Conservation (phyloP, 129 eudicot genomes). For the Sambucus nigra region DNA sequence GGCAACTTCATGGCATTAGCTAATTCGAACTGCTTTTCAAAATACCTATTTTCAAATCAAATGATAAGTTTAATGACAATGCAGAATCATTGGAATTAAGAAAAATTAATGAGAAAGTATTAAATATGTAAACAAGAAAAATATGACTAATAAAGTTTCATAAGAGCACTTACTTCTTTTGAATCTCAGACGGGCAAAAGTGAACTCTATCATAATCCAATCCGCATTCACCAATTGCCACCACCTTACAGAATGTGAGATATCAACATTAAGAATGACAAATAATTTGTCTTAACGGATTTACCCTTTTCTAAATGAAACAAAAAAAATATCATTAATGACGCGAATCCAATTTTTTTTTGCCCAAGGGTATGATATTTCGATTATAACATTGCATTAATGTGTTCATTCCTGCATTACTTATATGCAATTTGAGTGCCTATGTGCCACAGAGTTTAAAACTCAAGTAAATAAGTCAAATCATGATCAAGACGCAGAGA, state of each 20-base stretch:
- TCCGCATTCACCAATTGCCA: constrained; percentile 99
- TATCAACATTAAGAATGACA: background rate
- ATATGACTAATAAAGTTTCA: background rate
- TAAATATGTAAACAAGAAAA: background rate
- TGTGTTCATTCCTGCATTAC: too few relatives aligned
- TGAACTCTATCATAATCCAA: constrained; percentile 96
- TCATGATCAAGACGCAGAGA: too few relatives aligned
- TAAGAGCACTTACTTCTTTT: constrained; percentile 51
- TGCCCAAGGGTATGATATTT: too few relatives aligned
- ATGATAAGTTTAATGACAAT: constrained; percentile 1
- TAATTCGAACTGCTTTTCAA: constrained; percentile 90
- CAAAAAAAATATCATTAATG: too few relatives aligned
- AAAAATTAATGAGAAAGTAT: background rate
- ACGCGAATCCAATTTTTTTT: too few relatives aligned
- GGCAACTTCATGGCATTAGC: constrained; percentile 81
- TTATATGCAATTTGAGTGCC: too few relatives aligned
- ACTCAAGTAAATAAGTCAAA: too few relatives aligned
- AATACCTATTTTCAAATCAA: constrained; percentile 45
- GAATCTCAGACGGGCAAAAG: constrained; percentile 84
- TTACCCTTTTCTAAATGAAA: background rate
- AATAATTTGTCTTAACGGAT: too few relatives aligned
- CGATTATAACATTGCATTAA: too few relatives aligned
- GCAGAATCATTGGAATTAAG: background rate
- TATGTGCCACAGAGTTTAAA: too few relatives aligned
- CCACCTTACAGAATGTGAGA: constrained; percentile 52